A percentile compares a stretch with the other conserved stretches of the same genome.
Conservation (phyloP, 805 yeast genomes). For the Danielozyma ontarioensis region DNA sequence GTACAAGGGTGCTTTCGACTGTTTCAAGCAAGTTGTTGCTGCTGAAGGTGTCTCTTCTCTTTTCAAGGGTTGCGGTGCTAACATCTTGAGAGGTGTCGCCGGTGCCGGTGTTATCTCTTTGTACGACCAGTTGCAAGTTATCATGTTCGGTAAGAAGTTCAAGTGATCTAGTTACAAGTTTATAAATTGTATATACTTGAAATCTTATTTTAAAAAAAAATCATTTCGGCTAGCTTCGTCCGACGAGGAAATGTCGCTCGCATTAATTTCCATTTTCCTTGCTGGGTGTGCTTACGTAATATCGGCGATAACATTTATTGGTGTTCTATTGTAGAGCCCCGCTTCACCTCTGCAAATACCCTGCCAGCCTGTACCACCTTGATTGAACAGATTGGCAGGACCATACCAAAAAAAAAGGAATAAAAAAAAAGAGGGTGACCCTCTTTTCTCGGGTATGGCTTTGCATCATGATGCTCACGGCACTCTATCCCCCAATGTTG, state of each 20-base stretch:
- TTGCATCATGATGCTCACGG: no score
- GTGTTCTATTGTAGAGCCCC: no score
- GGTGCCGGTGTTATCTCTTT: slow-evolving; percentile 99
- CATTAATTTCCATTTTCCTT: no score
- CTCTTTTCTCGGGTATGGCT: not conserved
- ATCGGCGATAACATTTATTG: no score
- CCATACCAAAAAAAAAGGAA: no score
- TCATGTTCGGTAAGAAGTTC: slow-evolving; percentile 95
- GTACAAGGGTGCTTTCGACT: slow-evolving; percentile 92
- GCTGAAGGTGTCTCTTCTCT: slow-evolving; percentile 91
- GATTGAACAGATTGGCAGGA: no score
- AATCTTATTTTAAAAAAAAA: no score
- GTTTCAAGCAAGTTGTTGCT: slow-evolving; percentile 86
- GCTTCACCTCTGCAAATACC: no score
- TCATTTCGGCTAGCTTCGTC: no score
- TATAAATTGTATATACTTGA: not conserved
- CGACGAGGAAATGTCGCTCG: no score
- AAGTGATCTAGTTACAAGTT: slow-evolving; percentile 42
- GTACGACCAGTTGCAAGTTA: slow-evolving; percentile 95
- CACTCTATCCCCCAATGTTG: not conserved
- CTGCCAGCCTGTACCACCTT: no score
- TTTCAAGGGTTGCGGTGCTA: slow-evolving; percentile 99
- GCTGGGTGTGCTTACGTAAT: no score
- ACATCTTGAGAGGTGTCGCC: slow-evolving; percentile 99
- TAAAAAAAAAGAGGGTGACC: not conserved